Percentiles rank a stretch among this genome's conserved stretches.
Evolutionary conservation across 2,329 filamentous ascomycete genomes (phyloP).

Genomic region (Phoma sp.): DNA sequence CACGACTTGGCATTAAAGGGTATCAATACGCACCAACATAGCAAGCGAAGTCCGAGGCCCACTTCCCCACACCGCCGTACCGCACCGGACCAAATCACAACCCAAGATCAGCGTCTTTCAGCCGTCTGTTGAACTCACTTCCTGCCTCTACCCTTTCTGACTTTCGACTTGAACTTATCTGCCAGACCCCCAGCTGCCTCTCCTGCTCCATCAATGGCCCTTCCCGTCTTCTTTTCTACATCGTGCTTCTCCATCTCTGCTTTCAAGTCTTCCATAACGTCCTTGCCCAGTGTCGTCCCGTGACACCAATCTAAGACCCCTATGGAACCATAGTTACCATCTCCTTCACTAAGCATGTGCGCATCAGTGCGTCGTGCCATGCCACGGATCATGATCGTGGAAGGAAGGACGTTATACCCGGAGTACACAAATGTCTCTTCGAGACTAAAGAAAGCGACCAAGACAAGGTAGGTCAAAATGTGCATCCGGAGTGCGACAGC

Average conservation of each 20-base stretch:
- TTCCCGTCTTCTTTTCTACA: conserved; percentile 53
- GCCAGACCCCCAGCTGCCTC: conserved; percentile 41
- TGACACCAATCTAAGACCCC: conserved; percentile 60
- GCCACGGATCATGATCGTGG: conserved; percentile 63
- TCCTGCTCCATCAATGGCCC: conserved; percentile 45
- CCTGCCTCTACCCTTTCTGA: conserved; percentile 37
- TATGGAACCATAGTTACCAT: conserved; percentile 68
- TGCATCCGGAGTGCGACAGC: conserved; percentile 72
- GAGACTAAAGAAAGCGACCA: conserved; percentile 67
- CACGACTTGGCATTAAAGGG: conserved; percentile 10
- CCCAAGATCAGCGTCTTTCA: background rate
- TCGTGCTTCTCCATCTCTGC: conserved; percentile 65
- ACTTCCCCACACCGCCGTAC: conserved; percentile 12
- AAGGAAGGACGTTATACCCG: conserved; percentile 70
- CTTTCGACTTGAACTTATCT: conserved; percentile 36
- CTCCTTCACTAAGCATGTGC: conserved; percentile 65
- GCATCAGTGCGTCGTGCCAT: conserved; percentile 65
- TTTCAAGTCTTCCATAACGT: conserved; percentile 62
- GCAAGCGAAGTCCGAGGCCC: conserved; percentile 6
- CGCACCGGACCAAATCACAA: background rate
- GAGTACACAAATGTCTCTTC: conserved; percentile 73
- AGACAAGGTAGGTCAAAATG: conserved; percentile 74
- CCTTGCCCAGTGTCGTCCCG: conserved; percentile 59
- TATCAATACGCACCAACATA: conserved; percentile 12
- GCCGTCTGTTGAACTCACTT: conserved; percentile 20